phyloP scores from a whole-genome alignment of 306 rosid genomes.

The Carpinus fangiana region DNA sequence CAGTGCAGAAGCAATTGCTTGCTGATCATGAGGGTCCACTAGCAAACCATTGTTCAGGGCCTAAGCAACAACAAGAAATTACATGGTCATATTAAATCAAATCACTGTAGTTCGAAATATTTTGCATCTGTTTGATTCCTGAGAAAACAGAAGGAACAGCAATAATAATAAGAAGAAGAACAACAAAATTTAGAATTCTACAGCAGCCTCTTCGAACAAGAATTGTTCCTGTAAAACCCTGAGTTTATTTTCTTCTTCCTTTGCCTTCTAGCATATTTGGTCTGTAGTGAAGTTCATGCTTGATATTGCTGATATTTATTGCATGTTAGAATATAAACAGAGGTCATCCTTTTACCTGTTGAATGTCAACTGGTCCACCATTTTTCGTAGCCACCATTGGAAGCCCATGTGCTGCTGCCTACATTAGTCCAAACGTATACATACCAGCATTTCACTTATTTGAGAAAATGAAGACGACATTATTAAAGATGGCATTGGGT shows the following conservation, averaged over 20 bases:
- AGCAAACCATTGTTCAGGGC: constrained; percentile 68
- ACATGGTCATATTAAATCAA: constrained; percentile 1
- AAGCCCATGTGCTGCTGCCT: constrained; percentile 97
- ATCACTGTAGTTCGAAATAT: neutral
- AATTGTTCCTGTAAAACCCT: neutral
- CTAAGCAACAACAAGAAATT: constrained; percentile 31
- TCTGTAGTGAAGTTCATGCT: constrained; percentile 11
- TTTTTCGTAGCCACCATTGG: constrained; percentile 93
- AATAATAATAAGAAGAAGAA: neutral
- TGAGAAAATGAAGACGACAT: constrained; percentile 20
- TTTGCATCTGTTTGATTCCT: neutral
- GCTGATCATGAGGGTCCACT: constrained; percentile 73
- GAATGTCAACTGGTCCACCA: constrained; percentile 94
- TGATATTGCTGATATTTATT: neutral
- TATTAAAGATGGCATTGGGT: constrained; percentile 9
- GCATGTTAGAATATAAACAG: constrained; percentile 2
- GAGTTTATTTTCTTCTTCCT: neutral
- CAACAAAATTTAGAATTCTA: constrained; percentile 8
- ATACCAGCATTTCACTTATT: neutral
- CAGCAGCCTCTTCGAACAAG: neutral
- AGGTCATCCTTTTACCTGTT: constrained; percentile 47
- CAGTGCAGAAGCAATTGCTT: constrained; percentile 59
- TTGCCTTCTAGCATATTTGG: constrained; percentile 9
- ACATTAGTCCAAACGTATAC: constrained; percentile 25
- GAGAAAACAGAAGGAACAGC: neutral